Base-by-base conservation (phyloP, 495 filamentous ascomycete species). In the Aspergillus indologenus region DNA sequence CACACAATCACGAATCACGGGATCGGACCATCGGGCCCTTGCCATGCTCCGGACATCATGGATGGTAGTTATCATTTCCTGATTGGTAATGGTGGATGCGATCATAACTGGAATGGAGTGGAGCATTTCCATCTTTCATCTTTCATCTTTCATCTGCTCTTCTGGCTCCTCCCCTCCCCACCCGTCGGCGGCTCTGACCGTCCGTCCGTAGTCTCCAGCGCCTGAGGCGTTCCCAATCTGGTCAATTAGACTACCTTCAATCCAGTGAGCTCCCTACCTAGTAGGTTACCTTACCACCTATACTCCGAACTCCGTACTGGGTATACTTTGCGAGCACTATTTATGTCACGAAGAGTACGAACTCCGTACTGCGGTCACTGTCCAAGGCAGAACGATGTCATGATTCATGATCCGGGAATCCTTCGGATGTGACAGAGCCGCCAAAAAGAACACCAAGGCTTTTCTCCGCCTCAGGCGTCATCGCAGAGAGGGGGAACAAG, bases 401-500 rank as follows among this genome's bases (percentile, higher is more conserved):
- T 40, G 34, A 40, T 40, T 40, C 34, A 40, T 40, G 34, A 50
- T n/a, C 4, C 14, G 14, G 40, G 31, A 31, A 53, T 48, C 21
- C 47, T 52, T 34, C 47, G 52, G 52, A 61, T 61, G 58, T 61
- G 52, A 61, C 55, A 57, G 53, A 51, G 15, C 47, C 47, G 47
- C 6, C 26, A 9, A 40, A 40, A 40, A 15, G 5, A 15, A 14
- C 34, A 40, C 34, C 34, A 15, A 11, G 7, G n/a, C n/a, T 2
- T 40, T 11, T 40, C 12, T 40, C 34, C 34, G 34, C 34, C 34
- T 40, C 7, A 40, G 34, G 34, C 34, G 34, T 40, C 34, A 40
- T 40, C 34, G 12, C 5, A 15, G 12, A 29, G 26, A 29, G 4
- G 4, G 26, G 26, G 26, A 29, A n/a, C n/a, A n/a, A n/a, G n/a